Base-by-base conservation (phyloP, 164 flowering plant species). In the Akebia trifoliata region DNA sequence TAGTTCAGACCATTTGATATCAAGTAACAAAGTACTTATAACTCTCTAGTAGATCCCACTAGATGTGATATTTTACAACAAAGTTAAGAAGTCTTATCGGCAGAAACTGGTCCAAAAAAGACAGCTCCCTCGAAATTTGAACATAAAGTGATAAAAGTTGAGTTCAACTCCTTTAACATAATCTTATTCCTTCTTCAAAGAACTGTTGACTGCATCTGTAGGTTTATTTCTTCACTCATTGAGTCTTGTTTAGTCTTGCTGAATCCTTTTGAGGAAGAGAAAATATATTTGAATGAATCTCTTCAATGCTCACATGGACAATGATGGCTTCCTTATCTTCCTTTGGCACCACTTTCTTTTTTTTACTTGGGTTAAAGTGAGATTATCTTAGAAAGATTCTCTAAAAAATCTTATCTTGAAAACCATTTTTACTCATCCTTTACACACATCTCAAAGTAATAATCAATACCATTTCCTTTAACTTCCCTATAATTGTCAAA, bases 141-240 rank as follows among this genome's bases (percentile, higher is more conserved):
- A 25, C 65, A 21, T 67, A 65, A 74, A 63, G 70, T 66, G 62
- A 67, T 50, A 60, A 78, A 65, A 79, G 70, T 59, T 51, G 1
- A 40, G 35, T 46, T 76, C 47, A 37, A 11, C 20, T 39, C 39
- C 77, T 75, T 71, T 74, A 62, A 15, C 40, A 18, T 57, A 71
- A 67, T 69, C 75, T 74, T 71, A 9, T 38, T 42, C 57, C 38
- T 37, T 29, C 36, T 40, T 49, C 61, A 39, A 45, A 60, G 57
- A 63, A 20, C 37, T 37, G 48, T 62, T 79, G 83, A 81, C 80
- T 73, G 78, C 43, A 72, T 69, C 35, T 40, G 25, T 20, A 26
- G 6, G 25, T 37, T 30, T 37, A 30, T 43, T 30, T 43, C 60
- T 42, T 56, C 49, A 30, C 38, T 42, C 50, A 55, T 25, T 34